phyloP scores from a whole-genome alignment of 768 basidiomycete species.

The Brasilioporus rufonigricans region DNA sequence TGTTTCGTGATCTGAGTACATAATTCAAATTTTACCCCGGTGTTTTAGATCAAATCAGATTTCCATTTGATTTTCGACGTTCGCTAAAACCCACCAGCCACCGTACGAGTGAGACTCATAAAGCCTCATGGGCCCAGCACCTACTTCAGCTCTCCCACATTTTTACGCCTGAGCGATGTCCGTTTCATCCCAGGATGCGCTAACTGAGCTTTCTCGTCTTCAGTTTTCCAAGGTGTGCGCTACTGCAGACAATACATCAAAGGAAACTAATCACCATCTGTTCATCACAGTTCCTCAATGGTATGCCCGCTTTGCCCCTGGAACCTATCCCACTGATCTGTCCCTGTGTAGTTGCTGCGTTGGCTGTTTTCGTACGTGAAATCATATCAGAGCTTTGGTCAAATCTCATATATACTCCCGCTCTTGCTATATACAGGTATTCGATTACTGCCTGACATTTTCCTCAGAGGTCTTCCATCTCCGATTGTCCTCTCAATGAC shows the following conservation, averaged over 20 bases:
- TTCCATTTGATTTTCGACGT: too few relatives aligned
- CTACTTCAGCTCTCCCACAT: neutral
- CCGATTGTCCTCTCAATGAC: neutral
- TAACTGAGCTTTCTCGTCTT: conserved; percentile 15
- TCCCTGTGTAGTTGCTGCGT: conserved; percentile 14
- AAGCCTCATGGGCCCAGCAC: neutral
- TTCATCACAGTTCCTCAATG: conserved; percentile 17
- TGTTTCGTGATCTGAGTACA: too few relatives aligned
- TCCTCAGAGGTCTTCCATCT: conserved; percentile 16
- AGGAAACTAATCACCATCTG: neutral
- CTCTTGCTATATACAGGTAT: conserved; percentile 4
- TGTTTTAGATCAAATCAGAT: too few relatives aligned
- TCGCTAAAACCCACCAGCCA: too few relatives aligned
- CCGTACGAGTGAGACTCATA: too few relatives aligned
- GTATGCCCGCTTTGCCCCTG: conserved; percentile 1
- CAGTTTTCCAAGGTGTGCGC: conserved; percentile 21
- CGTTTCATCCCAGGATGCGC: neutral
- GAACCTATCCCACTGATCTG: neutral
- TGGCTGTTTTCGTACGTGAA: conserved; percentile 16
- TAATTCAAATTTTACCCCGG: too few relatives aligned
- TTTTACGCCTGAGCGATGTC: conserved; percentile 3
- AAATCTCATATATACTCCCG: neutral
- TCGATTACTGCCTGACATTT: conserved; percentile 26
- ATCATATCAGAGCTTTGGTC: neutral
- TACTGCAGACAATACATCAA: neutral